Evolutionary conservation across 2,329 filamentous ascomycete genomes (phyloP).

Genomic region (Lachnellula willkommii): DNA sequence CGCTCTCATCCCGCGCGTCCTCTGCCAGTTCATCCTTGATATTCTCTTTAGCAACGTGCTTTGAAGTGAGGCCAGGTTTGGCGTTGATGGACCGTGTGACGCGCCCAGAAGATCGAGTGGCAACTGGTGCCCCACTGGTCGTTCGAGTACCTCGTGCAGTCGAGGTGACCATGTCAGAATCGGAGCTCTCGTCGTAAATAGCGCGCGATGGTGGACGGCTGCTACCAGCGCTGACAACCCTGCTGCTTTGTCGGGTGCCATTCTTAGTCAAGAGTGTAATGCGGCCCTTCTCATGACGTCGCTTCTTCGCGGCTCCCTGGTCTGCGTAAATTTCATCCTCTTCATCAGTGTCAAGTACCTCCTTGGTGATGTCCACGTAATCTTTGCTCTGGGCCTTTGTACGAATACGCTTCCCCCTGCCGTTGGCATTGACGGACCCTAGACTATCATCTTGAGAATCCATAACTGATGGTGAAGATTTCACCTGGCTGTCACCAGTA

Average conservation of each 20-base stretch:
- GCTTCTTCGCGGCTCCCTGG: constrained; percentile 17
- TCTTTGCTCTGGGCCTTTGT: constrained; percentile 10
- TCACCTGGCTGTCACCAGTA: constrained; percentile 16
- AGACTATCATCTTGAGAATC: constrained; percentile 6
- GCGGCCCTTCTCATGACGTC: constrained; percentile 20
- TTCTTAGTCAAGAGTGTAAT: constrained; percentile 12
- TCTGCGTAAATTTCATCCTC: constrained; percentile 17
- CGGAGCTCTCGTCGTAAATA: constrained; percentile 10
- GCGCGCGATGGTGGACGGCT: constrained; percentile 12
- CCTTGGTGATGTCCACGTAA: constrained; percentile 18
- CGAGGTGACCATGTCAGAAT: constrained; percentile 9
- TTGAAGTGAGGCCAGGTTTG: constrained; percentile 1
- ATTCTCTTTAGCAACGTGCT: constrained; percentile 8
- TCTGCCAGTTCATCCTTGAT: constrained; percentile 24
- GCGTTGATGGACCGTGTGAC: constrained; percentile 19
- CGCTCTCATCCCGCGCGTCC: constrained; percentile 19
- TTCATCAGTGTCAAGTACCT: constrained; percentile 17
- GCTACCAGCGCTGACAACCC: constrained; percentile 15
- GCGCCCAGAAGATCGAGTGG: constrained; percentile 12
- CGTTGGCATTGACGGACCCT: constrained; percentile 13
- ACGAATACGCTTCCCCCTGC: constrained; percentile 21
- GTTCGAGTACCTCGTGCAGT: constrained; percentile 2
- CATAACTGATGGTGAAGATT: constrained; percentile 9
- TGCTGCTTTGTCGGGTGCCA: constrained; percentile 17
- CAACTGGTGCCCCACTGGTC: constrained; percentile 1